Evolutionary conservation across 2,329 filamentous ascomycete species (phyloP).

Genomic region (Corinectria fuckeliana): DNA sequence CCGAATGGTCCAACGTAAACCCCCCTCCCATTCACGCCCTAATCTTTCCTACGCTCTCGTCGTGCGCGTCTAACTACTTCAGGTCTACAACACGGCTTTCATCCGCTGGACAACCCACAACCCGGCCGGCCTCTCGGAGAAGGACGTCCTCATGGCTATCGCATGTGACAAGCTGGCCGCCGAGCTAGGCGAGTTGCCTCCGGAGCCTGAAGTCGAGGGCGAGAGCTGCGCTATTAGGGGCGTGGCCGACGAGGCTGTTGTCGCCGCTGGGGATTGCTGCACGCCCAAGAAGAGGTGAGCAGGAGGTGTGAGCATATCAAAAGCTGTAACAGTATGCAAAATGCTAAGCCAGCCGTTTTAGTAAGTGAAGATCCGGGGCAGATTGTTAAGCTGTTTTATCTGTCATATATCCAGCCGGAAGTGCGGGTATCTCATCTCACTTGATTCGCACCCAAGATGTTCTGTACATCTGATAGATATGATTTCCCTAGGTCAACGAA

Average conservation of each 20-base stretch:
- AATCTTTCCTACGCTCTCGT: neutral
- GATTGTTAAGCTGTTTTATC: neutral
- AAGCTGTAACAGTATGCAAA: neutral
- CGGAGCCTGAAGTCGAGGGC: constrained; percentile 34
- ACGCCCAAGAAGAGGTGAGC: constrained; percentile 49
- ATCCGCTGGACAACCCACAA: constrained; percentile 78
- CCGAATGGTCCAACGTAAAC: constrained; percentile 76
- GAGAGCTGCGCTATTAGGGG: constrained; percentile 47
- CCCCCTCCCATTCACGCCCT: neutral
- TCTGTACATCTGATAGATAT: neutral
- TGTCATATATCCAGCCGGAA: neutral
- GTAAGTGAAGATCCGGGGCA: neutral
- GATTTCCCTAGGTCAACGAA: constrained; percentile 28
- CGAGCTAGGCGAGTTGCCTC: constrained; percentile 61
- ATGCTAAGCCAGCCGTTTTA: neutral
- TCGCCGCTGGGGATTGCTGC: constrained; percentile 61
- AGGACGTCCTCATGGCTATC: constrained; percentile 67
- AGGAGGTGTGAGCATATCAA: neutral
- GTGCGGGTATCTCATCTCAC: neutral
- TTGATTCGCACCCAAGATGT: neutral
- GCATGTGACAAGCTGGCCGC: constrained; percentile 66
- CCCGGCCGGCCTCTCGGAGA: constrained; percentile 68
- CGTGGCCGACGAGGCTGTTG: constrained; percentile 55
- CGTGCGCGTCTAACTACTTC: constrained; percentile 4
- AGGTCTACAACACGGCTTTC: constrained; percentile 74